Conservation (phyloP, 305 asterid species). For the Nicotiana rustica region DNA sequence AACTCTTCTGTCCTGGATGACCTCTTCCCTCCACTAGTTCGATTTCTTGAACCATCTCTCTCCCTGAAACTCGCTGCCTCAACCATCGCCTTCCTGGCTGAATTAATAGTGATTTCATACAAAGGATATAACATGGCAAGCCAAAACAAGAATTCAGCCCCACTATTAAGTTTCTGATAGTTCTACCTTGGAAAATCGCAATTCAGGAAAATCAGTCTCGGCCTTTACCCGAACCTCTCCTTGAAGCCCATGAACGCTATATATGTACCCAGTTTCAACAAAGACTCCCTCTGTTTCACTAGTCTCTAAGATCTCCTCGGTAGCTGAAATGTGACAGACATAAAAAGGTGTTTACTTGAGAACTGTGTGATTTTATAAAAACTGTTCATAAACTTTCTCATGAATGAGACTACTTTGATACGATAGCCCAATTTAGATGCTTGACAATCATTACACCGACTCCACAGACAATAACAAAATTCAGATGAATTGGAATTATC, state of each 20-base stretch:
- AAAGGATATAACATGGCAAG: neutral
- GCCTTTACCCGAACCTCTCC: slow-evolving; percentile 92
- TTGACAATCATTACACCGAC: neutral
- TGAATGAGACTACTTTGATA: slow-evolving; percentile 1
- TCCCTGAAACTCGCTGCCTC: slow-evolving; percentile 78
- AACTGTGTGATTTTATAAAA: neutral
- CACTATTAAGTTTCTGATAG: slow-evolving; percentile 27
- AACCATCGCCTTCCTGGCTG: slow-evolving; percentile 98
- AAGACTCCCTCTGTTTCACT: slow-evolving; percentile 53
- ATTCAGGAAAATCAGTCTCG: slow-evolving; percentile 84
- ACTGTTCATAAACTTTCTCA: neutral
- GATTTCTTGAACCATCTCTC: slow-evolving; percentile 72
- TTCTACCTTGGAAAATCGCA: slow-evolving; percentile 90
- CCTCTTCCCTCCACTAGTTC: slow-evolving; percentile 92
- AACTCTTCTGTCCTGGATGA: slow-evolving; percentile 73
- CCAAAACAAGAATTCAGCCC: neutral
- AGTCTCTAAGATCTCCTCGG: slow-evolving; percentile 58
- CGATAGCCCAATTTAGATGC: slow-evolving; percentile 13
- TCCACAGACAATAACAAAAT: slow-evolving; percentile 6
- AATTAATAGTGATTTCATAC: slow-evolving; percentile 33
- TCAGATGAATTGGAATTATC: neutral
- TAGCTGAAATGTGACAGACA: slow-evolving; percentile 57
- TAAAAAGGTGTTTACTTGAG: slow-evolving; percentile 30
- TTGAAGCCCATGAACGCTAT: slow-evolving; percentile 84
- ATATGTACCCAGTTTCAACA: slow-evolving; percentile 84